Base-by-base conservation (phyloP, 1,139 yeast species). In the Hemisphaericaspora lyxosophila region DNA sequence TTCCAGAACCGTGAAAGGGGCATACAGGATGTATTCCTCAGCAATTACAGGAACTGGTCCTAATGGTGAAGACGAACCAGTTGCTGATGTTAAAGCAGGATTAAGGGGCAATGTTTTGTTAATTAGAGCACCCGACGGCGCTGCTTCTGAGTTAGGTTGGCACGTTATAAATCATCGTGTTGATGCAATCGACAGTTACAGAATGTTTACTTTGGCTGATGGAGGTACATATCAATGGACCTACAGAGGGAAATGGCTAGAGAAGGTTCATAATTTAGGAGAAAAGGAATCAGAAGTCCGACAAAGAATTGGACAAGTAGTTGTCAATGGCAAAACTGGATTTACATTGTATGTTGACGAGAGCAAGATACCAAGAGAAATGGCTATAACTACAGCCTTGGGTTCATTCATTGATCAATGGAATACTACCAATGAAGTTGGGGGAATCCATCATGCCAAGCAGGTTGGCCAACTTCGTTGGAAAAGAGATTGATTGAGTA, bases 221-320 rank as follows among this genome's bases (percentile, higher is more conserved):
- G 85, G 85, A 5, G 51, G 55, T 36, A 75, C 76, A 2, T 80
- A 78, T 49, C 86, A 80, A 50, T 80, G 86, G 86, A 78, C 85
- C 2, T 71, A 73, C 29, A 64, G 68, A 41, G 85, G 83, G 8
- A 75, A 68, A 45, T 76, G 68, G 59, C 59, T 81, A 44, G 86
- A 81, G 53, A 67, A 66, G 43, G 82, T 80, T 9, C 62, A 59
- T 36, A 78, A 79, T 48, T 53, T 73, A 16, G 85, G 85, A 11
- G 80, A 78, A 50, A 76, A 74, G 55, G 84, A 79, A 45, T 71
- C 80, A 18, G 86, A 80, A 54, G 68, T 80, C 13, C 64, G 85
- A 34, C 82, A 78, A 54, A 62, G 85, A 37, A 73, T 80, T 11
- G 85, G 78, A 7, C 68, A 68, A 48, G 82, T 75, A 8, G 55